Evolutionary conservation across 225 moss, liverwort and hornwort species (phyloP).

Genomic region (Pseudoscleropodium purum): DNA sequence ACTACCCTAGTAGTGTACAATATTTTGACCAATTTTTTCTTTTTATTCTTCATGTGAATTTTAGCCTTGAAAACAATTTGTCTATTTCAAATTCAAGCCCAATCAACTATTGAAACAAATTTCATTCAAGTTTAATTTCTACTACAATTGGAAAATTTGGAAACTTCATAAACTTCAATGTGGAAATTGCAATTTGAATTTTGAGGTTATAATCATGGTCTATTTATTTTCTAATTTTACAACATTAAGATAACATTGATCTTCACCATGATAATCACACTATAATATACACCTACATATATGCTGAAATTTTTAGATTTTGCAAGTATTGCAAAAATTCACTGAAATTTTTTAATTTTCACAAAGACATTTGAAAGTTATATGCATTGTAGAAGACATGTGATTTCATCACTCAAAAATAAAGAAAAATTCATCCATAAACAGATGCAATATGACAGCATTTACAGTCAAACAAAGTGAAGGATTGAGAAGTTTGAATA

Average conservation of each 20-base stretch:
- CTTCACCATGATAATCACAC: not conserved
- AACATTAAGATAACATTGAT: not conserved
- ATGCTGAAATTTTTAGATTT: too few relatives aligned
- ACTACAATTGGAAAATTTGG: not conserved
- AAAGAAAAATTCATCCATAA: not conserved
- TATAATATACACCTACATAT: not conserved
- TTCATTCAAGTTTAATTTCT: too few relatives aligned
- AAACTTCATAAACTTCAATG: not conserved
- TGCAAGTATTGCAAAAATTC: not conserved
- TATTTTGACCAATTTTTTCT: not conserved
- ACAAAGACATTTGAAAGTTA: not conserved
- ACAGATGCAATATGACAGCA: not conserved
- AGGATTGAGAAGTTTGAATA: not conserved
- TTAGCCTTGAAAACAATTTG: not conserved
- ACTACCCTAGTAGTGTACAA: not conserved
- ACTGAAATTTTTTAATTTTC: not conserved
- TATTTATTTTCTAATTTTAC: not conserved
- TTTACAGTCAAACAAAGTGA: not conserved
- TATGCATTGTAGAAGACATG: not conserved
- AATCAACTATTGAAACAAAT: rapidly evolving
- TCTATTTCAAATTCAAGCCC: not conserved
- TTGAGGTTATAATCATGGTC: not conserved
- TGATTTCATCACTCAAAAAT: not conserved
- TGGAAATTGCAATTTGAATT: not conserved
- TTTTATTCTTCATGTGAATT: not conserved